These are phyloP conservation scores for Xylaria bambusicola DNA, from an alignment of 495 filamentous ascomycete genomes.

Conservation along the genomic window DNA sequence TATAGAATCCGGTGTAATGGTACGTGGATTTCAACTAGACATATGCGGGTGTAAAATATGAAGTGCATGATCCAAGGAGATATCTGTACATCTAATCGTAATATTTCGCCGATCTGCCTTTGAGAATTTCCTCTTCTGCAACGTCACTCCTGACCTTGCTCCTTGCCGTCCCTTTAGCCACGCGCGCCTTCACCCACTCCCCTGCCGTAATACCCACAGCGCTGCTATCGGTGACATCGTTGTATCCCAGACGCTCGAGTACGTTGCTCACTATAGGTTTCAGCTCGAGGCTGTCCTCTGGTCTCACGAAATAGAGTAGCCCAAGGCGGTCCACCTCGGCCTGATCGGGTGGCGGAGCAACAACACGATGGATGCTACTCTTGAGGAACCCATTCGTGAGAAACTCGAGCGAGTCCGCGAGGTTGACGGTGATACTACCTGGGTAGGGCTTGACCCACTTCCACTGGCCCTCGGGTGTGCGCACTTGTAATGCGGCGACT, in stretches of 20 bases:
- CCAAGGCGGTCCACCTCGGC: conserved; percentile 53
- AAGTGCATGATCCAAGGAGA: too few species aligned
- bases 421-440: conserved; percentile 58
- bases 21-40: too few species aligned
- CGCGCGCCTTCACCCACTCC: conserved; percentile 45
- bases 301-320: conserved; percentile 51
- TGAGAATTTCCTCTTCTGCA: conserved; percentile 29
- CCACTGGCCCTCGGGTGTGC: conserved; percentile 50
- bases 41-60: too few species aligned
- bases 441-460: conserved; percentile 53
- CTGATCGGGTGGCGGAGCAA: conserved; percentile 53
- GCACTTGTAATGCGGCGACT: conserved; percentile 54
- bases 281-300: conserved; percentile 33
- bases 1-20: too few species aligned
- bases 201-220: conserved; percentile 43
- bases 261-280: conserved; percentile 35
- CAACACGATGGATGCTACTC: conserved; percentile 55
- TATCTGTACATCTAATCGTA: conserved; percentile 24
- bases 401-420: conserved; percentile 51
- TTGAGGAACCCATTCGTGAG: conserved; percentile 55
- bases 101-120: conserved; percentile 33
- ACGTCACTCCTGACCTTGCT: conserved; percentile 27
- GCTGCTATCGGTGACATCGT: conserved; percentile 33
- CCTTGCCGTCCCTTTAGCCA: conserved; percentile 21
- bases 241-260: conserved; percentile 33